Evolutionary conservation across 257 asterid species (phyloP).

Genomic region (Apocynum venetum): DNA sequence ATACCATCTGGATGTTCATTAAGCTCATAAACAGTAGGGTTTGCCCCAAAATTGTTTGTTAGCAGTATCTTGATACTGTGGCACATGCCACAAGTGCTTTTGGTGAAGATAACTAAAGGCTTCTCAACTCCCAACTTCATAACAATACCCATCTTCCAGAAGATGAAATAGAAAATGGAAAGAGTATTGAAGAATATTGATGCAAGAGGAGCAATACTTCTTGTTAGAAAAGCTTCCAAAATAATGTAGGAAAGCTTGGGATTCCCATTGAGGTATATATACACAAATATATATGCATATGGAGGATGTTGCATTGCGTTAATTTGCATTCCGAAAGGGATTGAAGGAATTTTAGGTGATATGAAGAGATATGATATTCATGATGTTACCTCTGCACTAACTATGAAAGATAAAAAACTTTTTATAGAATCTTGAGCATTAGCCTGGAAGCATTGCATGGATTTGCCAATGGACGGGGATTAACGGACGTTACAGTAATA

Average conservation of each 20-base stretch:
- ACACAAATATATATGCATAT: background rate
- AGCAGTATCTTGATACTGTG: constrained; percentile 26
- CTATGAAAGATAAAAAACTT: background rate
- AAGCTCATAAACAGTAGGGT: constrained; percentile 29
- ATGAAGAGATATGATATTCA: background rate
- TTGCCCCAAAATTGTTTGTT: constrained; percentile 31
- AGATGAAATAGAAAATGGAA: background rate
- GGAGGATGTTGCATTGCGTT: background rate
- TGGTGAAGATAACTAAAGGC: constrained; percentile 38
- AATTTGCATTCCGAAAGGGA: background rate
- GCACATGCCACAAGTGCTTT: constrained; percentile 33
- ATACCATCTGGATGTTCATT: constrained; percentile 28
- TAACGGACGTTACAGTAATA: background rate
- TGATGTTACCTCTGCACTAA: background rate
- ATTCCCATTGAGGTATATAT: background rate
- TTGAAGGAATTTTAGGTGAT: background rate
- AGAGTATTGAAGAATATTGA: background rate
- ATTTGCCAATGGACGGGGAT: background rate
- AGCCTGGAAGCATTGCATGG: background rate
- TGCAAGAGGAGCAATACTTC: background rate
- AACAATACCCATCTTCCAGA: constrained; percentile 25
- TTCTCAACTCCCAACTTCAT: constrained; percentile 22
- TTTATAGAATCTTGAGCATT: background rate
- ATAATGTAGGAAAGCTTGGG: background rate
- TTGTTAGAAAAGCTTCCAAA: background rate